phyloP scores from a whole-genome alignment of 2,329 filamentous ascomycete genomes.

The Talaromyces sp. region DNA sequence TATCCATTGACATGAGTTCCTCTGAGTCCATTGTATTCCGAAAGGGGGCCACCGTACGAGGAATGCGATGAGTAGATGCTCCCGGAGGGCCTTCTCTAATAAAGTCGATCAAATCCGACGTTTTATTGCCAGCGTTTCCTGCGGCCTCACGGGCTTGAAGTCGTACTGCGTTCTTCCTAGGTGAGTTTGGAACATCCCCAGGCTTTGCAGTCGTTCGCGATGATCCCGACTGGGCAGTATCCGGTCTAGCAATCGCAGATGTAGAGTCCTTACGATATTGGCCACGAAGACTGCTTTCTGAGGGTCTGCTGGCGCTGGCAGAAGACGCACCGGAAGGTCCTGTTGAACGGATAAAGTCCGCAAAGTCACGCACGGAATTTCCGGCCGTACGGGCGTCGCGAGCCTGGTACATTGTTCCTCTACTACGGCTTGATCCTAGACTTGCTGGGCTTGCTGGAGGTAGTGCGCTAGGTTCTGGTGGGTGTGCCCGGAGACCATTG shows the following conservation, averaged over 20 bases:
- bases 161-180: constrained; percentile 35
- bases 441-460: constrained; percentile 10
- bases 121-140: constrained; percentile 54
- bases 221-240: constrained; percentile 12
- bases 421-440: constrained; percentile 9
- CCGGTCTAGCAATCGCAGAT: constrained; percentile 5
- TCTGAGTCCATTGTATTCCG: constrained; percentile 81
- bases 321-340: constrained; percentile 50
- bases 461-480: constrained; percentile 10
- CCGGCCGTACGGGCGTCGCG: constrained; percentile 67
- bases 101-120: constrained; percentile 89
- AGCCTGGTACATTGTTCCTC: constrained; percentile 40
- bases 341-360: constrained; percentile 82
- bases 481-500: constrained; percentile 15
- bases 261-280: constrained; percentile 6
- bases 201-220: constrained; percentile 5
- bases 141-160: constrained; percentile 68
- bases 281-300: not conserved
- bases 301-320: constrained; percentile 14
- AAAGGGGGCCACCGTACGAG: constrained; percentile 78
- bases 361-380: constrained; percentile 75
- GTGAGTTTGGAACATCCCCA: not conserved
- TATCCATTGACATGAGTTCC: constrained; percentile 46
- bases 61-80: constrained; percentile 63
- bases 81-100: constrained; percentile 78